A percentile compares a stretch with the other conserved stretches of the same genome.
phyloP scores from a whole-genome alignment of 208 protist genomes.

The Porcisia hertigi region DNA sequence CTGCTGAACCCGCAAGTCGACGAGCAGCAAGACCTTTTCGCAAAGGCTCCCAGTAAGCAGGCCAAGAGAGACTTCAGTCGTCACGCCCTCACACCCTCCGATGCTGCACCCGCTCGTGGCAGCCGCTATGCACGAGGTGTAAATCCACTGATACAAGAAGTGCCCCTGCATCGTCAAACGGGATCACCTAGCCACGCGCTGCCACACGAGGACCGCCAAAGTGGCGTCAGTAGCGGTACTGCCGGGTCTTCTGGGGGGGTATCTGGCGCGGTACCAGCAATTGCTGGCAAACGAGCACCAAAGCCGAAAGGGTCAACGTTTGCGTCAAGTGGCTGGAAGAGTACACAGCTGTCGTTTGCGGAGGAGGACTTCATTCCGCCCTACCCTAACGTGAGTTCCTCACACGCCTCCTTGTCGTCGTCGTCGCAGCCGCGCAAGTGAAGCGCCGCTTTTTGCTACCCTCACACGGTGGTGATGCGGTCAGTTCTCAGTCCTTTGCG shows the following conservation, averaged over 20 bases:
- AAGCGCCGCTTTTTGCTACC: neutral
- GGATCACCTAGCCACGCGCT: neutral
- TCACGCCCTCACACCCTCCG: neutral
- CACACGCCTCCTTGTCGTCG: neutral
- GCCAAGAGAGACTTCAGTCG: constrained; percentile 21
- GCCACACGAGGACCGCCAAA: neutral
- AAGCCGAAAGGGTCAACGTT: constrained; percentile 51
- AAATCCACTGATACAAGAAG: constrained; percentile 70
- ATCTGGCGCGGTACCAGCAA: neutral
- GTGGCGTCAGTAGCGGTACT: neutral
- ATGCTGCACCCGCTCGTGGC: neutral
- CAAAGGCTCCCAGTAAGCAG: constrained; percentile 26
- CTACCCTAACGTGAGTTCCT: neutral
- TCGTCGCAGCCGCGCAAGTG: constrained; percentile 12
- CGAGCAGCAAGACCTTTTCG: constrained; percentile 53
- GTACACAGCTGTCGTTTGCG: constrained; percentile 43
- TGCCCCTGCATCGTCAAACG: constrained; percentile 22
- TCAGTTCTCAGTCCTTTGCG: neutral
- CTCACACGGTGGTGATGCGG: neutral
- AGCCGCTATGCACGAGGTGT: constrained; percentile 40
- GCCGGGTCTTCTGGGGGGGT: neutral
- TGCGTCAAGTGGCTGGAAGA: constrained; percentile 68
- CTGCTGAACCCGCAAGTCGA: constrained; percentile 69
- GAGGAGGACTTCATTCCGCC: constrained; percentile 71
- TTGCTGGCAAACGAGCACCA: constrained; percentile 8